These are phyloP conservation scores for Biscogniauxia marginata DNA, from an alignment of 2,329 filamentous ascomycete genomes.

Conservation along the genomic window DNA sequence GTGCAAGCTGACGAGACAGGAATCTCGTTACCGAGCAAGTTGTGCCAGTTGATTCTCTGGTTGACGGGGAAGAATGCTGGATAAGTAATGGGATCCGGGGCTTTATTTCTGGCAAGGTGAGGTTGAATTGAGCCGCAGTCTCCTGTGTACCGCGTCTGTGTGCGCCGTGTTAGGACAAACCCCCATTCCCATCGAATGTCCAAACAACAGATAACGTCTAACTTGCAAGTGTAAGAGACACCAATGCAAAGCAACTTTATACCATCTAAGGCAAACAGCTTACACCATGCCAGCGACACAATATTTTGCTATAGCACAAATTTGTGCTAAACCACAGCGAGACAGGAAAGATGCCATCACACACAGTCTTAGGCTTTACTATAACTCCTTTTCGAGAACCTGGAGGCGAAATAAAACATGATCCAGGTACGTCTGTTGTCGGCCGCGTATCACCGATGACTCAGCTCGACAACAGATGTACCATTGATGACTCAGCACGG, in stretches of 20 bases:
- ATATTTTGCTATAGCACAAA: too few species aligned
- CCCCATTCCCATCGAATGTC: too few species aligned
- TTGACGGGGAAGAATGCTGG: constrained; percentile 78
- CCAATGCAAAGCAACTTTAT: not conserved
- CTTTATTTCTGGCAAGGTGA: constrained; percentile 55
- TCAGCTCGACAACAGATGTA: too few species aligned
- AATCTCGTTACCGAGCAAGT: constrained; percentile 64
- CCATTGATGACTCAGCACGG: too few species aligned
- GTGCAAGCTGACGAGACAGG: constrained; percentile 32
- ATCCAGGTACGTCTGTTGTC: too few species aligned
- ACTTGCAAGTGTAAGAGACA: not conserved
- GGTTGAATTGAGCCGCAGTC: constrained; percentile 7
- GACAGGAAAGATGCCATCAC: not conserved
- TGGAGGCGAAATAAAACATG: too few species aligned
- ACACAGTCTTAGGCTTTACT: too few species aligned
- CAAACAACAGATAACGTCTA: not conserved
- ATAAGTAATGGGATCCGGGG: constrained; percentile 86
- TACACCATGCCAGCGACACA: not conserved
- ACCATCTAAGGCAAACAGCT: not conserved
- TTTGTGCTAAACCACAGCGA: too few species aligned
- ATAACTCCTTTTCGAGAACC: too few species aligned
- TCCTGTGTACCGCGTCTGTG: not conserved
- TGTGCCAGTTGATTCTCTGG: constrained; percentile 58
- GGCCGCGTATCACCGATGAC: too few species aligned
- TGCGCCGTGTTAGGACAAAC: not conserved